These are phyloP conservation scores for Sclerospora graminicola DNA, from an alignment of 352 stramenopile genomes.

Conservation along the genomic window DNA sequence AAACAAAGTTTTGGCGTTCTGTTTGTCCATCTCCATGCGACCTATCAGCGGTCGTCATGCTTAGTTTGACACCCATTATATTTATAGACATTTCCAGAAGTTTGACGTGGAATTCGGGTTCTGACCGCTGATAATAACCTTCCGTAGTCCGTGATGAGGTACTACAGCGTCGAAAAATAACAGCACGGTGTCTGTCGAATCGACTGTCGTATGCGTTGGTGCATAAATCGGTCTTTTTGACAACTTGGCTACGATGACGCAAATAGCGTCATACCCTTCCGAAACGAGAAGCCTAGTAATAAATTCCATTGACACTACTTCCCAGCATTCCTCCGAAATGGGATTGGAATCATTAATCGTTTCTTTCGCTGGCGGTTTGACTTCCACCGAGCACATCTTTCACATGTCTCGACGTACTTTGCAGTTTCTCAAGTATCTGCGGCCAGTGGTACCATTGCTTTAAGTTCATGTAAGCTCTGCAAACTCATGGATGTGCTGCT, in stretches of 20 bases:
- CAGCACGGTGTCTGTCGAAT: slow-evolving; percentile 4
- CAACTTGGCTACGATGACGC: slow-evolving; percentile 12
- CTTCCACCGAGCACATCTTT: background rate
- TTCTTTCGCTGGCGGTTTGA: background rate
- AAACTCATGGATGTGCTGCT: slow-evolving; percentile 6
- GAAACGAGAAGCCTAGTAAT: background rate
- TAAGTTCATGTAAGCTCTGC: slow-evolving; percentile 6
- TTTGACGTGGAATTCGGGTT: slow-evolving; percentile 11
- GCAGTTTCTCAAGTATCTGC: background rate
- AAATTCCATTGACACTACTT: background rate
- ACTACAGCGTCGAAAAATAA: slow-evolving; percentile 6
- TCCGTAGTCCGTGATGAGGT: slow-evolving; percentile 5
- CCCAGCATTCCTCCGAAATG: background rate
- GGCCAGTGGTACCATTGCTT: slow-evolving; percentile 8
- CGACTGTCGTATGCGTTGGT: slow-evolving; percentile 4
- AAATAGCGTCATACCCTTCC: slow-evolving; percentile 2
- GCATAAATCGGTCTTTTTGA: slow-evolving; percentile 14
- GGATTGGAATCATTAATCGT: background rate
- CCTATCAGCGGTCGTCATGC: too few relatives aligned
- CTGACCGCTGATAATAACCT: slow-evolving; percentile 7
- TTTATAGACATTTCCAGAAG: slow-evolving; percentile 3
- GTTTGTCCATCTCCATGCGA: too few relatives aligned
- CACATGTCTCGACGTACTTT: background rate
- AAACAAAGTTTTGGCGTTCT: too few relatives aligned
- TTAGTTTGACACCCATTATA: background rate